These are phyloP conservation scores for Musa troglodytarum DNA, from an alignment of 176 grass and related monocot species.

Conservation along the genomic window DNA sequence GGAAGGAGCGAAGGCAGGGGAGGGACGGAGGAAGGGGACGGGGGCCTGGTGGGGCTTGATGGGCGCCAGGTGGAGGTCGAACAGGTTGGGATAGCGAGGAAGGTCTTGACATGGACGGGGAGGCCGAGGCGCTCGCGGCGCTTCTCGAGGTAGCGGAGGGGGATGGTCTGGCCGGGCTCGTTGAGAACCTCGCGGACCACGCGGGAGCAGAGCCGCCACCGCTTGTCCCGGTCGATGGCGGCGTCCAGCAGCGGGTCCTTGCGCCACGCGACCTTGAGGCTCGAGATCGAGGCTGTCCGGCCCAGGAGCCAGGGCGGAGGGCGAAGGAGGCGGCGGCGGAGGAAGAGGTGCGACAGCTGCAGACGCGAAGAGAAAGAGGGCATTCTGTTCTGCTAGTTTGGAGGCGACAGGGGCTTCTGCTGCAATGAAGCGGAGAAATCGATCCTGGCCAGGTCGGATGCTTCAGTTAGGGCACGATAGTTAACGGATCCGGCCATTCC, in stretches of 20 bases:
- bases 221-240: slow-evolving; percentile 39
- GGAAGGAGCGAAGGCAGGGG: slow-evolving; percentile 41
- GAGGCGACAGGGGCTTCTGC: not conserved
- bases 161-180: slow-evolving; percentile 43
- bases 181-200: slow-evolving; percentile 78
- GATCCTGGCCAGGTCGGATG: not conserved
- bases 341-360: not conserved
- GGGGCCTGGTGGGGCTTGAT: slow-evolving; percentile 26
- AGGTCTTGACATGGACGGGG: slow-evolving; percentile 40
- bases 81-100: slow-evolving; percentile 77
- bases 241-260: slow-evolving; percentile 48
- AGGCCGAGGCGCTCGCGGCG: slow-evolving; percentile 56
- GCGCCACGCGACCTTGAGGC: slow-evolving; percentile 63
- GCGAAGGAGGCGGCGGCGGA: not conserved
- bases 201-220: slow-evolving; percentile 28
- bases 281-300: not conserved
- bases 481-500: no score
- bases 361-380: not conserved
- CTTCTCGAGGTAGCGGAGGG: slow-evolving; percentile 64
- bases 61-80: slow-evolving; percentile 43
- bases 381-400: not conserved
- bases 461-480: no score
- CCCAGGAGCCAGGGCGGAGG: not conserved
- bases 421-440: not conserved
- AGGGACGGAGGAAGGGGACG: slow-evolving; percentile 51